Evolutionary conservation across 108 stramenopile species (phyloP).

Genomic region (Nitzschia sp.): DNA sequence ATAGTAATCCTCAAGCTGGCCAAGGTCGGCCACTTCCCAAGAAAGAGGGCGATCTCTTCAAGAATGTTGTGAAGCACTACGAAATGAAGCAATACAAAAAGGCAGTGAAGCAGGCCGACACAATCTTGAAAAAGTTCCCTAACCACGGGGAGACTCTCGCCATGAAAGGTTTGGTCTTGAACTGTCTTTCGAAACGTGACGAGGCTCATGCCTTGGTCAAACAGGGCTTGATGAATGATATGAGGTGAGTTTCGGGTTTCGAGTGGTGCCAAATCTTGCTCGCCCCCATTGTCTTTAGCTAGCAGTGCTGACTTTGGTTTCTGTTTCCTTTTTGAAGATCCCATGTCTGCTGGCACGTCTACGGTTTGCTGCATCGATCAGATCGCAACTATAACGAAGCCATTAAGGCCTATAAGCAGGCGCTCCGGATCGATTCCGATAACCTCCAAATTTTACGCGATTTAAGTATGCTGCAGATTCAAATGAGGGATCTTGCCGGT

Average conservation of each 20-base stretch:
- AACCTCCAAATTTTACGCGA: slow-evolving; percentile 97
- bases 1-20: slow-evolving; percentile 66
- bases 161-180: slow-evolving; percentile 95
- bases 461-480: slow-evolving; percentile 87
- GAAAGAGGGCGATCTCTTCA: slow-evolving; percentile 93
- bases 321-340: slow-evolving; percentile 44
- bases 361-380: slow-evolving; percentile 93
- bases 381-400: slow-evolving; percentile 96
- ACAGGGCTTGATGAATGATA: slow-evolving; percentile 87
- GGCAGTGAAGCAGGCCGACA: slow-evolving; percentile 89
- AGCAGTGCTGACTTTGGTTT: too few relatives aligned
- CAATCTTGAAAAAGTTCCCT: slow-evolving; percentile 93
- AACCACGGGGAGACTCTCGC: slow-evolving; percentile 97
- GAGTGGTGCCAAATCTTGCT: not conserved
- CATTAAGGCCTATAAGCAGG: slow-evolving; percentile 98
- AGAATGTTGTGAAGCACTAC: slow-evolving; percentile 88
- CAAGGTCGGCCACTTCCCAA: slow-evolving; percentile 86
- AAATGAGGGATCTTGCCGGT: slow-evolving; percentile 92
- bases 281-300: not conserved
- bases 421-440: slow-evolving; percentile 88
- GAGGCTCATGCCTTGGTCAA: slow-evolving; percentile 95
- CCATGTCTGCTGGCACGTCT: slow-evolving; percentile 99
- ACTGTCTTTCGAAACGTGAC: slow-evolving; percentile 70
- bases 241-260: slow-evolving; percentile 61
- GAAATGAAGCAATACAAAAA: slow-evolving; percentile 99